Evolutionary conservation across 352 stramenopile species (phyloP).

Genomic region (Pythium aquatile): DNA sequence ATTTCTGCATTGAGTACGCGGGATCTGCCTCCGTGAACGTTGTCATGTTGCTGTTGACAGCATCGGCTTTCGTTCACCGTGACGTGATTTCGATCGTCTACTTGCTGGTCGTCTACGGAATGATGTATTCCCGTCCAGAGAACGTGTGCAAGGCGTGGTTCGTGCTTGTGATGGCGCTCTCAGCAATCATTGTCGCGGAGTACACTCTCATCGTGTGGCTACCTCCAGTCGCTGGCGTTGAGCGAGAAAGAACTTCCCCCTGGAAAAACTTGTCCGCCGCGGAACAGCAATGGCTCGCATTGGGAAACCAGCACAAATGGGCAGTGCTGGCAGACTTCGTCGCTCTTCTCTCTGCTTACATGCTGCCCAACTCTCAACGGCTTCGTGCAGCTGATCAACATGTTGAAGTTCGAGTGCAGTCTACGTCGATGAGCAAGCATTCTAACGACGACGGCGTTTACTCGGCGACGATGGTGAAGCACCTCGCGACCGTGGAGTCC

Average conservation of each 20-base stretch:
- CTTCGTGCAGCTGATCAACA: slow-evolving; percentile 24
- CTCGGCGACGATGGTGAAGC: slow-evolving; percentile 7
- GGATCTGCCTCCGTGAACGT: slow-evolving; percentile 77
- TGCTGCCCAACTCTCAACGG: slow-evolving; percentile 60
- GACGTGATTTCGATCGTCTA: slow-evolving; percentile 76
- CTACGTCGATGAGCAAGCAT: slow-evolving; percentile 5
- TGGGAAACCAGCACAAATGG: slow-evolving; percentile 79
- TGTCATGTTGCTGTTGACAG: slow-evolving; percentile 69
- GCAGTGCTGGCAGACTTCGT: slow-evolving; percentile 75
- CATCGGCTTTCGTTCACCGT: slow-evolving; percentile 79
- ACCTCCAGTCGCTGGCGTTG: slow-evolving; percentile 49
- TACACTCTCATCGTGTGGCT: slow-evolving; percentile 77
- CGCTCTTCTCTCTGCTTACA: slow-evolving; percentile 60
- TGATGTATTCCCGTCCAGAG: slow-evolving; percentile 69
- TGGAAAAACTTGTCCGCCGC: slow-evolving; percentile 54
- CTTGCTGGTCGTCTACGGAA: slow-evolving; percentile 71
- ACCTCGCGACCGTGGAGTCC: slow-evolving; percentile 24
- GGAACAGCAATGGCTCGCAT: slow-evolving; percentile 64
- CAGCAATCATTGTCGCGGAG: slow-evolving; percentile 63
- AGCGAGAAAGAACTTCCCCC: slow-evolving; percentile 56
- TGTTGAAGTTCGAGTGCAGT: slow-evolving; percentile 33
- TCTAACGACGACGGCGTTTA: slow-evolving; percentile 8
- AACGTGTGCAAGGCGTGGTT: slow-evolving; percentile 60
- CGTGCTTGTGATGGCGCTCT: slow-evolving; percentile 52
- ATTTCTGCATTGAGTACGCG: slow-evolving; percentile 70